A percentile compares a stretch with the other conserved stretches of the same genome.
Conservation (phyloP, 1,284 basidiomycete genomes). For the Singerocomus inundabilis region DNA sequence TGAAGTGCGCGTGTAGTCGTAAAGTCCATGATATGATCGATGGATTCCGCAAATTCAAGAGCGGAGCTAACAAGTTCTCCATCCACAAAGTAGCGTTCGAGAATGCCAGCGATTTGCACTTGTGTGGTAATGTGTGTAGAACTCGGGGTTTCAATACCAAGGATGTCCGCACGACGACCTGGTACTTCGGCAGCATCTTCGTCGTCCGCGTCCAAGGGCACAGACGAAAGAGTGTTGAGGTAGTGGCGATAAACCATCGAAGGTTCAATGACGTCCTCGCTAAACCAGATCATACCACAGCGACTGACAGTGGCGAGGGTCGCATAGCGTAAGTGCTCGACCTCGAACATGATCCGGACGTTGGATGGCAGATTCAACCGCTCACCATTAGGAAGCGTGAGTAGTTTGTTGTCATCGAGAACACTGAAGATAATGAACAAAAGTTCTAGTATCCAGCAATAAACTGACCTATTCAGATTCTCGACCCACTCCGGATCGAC, state of each 20-base stretch:
- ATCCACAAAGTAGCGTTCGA: constrained; percentile 81
- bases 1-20: constrained; percentile 89
- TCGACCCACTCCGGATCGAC: constrained; percentile 99
- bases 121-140: constrained; percentile 78
- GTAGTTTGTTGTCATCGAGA: constrained; percentile 96
- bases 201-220: constrained; percentile 88
- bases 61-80: constrained; percentile 83
- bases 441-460: background rate
- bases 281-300: constrained; percentile 99
- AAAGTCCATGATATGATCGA: constrained; percentile 99
- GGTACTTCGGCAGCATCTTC: constrained; percentile 72
- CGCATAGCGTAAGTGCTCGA: constrained; percentile 96
- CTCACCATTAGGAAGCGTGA: constrained; percentile 98
- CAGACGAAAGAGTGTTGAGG: constrained; percentile 72
- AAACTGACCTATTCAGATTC: constrained; percentile 90
- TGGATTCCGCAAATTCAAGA: constrained; percentile 74
- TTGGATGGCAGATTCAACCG: constrained; percentile 96
- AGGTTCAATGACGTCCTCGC: constrained; percentile 90
- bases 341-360: constrained; percentile 99
- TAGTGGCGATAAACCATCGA: constrained; percentile 93
- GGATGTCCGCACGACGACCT: constrained; percentile 57
- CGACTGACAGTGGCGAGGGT: constrained; percentile 99
- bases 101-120: constrained; percentile 71
- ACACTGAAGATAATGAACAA: constrained; percentile 58
- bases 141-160: constrained; percentile 48